Conservation (phyloP, 305 asterid genomes). For the Plantago coronopus region DNA sequence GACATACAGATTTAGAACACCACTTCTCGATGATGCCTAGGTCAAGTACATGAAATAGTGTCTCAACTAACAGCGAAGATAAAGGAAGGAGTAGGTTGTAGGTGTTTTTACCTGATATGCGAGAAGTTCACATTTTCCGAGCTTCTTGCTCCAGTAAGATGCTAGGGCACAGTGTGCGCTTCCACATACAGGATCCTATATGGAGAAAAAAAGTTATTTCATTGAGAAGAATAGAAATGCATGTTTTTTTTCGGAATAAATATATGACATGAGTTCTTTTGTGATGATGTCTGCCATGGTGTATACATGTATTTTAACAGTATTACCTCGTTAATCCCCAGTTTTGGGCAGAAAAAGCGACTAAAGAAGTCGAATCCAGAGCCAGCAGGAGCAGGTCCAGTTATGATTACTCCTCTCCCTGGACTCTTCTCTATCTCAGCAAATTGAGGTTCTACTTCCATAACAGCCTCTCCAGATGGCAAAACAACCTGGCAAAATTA, state of each 20-base stretch:
- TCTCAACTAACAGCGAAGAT: background rate
- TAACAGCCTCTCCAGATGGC: constrained; percentile 60
- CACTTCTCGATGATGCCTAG: constrained; percentile 75
- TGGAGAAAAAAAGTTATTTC: too few species aligned
- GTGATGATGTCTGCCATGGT: too few species aligned
- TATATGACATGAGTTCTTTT: too few species aligned
- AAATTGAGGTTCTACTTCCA: constrained; percentile 46
- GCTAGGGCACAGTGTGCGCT: constrained; percentile 76
- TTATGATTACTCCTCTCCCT: constrained; percentile 60
- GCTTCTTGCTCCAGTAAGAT: constrained; percentile 72
- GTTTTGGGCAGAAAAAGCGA: constrained; percentile 74
- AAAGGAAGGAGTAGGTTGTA: background rate
- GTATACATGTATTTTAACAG: too few species aligned
- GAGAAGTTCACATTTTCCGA: constrained; percentile 56
- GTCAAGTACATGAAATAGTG: constrained; percentile 15
- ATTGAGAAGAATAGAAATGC: too few species aligned
- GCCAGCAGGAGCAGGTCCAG: constrained; percentile 67
- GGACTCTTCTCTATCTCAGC: constrained; percentile 45
- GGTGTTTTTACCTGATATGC: constrained; percentile 50
- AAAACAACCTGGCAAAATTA: constrained; percentile 55
- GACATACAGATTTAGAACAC: constrained; percentile 47
- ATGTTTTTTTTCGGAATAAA: too few species aligned
- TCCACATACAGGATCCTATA: too few species aligned
- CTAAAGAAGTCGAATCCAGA: constrained; percentile 73
- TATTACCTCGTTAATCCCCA: constrained; percentile 67